Conservation (phyloP, 1,284 basidiomycete genomes). For the Sparassis latifolia region DNA sequence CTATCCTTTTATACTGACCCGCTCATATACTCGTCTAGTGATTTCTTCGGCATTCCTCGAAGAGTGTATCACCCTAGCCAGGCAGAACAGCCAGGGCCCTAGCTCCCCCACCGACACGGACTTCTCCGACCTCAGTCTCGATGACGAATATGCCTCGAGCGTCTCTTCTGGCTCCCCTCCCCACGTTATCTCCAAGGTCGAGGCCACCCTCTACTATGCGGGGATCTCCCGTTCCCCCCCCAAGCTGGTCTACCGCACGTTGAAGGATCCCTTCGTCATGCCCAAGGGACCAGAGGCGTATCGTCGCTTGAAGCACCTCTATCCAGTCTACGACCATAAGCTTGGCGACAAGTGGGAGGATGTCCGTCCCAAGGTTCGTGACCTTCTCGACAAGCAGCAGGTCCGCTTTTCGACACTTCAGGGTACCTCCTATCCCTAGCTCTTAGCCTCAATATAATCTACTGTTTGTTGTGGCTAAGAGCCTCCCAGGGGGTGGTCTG, state of each 20-base stretch:
- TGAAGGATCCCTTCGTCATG: slow-evolving; percentile 9
- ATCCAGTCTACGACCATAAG: slow-evolving; percentile 9
- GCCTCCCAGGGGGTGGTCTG: no score
- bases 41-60: not conserved
- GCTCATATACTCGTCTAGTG: not conserved
- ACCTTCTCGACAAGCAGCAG: slow-evolving; percentile 7
- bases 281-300: slow-evolving; percentile 13
- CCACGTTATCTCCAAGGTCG: slow-evolving; percentile 7
- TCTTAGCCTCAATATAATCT: no score
- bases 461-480: no score
- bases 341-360: slow-evolving; percentile 12
- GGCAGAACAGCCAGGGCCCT: slow-evolving; percentile 3
- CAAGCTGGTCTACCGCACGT: slow-evolving; percentile 9
- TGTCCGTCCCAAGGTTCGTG: slow-evolving; percentile 12
- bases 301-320: slow-evolving; percentile 10
- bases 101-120: slow-evolving; percentile 8
- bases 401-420: not conserved
- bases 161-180: slow-evolving; percentile 7
- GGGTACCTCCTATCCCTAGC: no score
- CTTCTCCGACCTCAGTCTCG: slow-evolving; percentile 12
- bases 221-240: slow-evolving; percentile 22
- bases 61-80: slow-evolving; percentile 3
- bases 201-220: slow-evolving; percentile 14
- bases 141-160: slow-evolving; percentile 9
- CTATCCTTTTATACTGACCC: slow-evolving; percentile 10